Percentiles rank a stretch among this genome's conserved stretches.
phyloP scores from a whole-genome alignment of 768 basidiomycete genomes.

The Hemileccinum rubropunctum region DNA sequence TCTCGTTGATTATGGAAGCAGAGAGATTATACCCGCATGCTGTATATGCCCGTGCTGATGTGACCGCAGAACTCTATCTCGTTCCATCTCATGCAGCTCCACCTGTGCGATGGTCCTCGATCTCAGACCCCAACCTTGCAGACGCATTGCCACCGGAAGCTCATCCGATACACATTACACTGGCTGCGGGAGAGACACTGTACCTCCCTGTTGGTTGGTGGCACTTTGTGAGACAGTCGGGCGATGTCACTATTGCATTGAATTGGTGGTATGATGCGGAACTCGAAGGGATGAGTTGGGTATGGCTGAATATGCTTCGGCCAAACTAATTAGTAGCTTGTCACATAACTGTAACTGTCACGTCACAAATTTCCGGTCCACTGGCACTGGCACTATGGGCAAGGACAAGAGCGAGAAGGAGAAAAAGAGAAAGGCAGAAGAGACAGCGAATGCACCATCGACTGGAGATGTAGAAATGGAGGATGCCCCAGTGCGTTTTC shows the following conservation, averaged over 20 bases:
- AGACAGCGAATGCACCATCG: conserved; percentile 16
- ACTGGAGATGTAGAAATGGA: conserved; percentile 50
- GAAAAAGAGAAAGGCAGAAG: conserved; percentile 58
- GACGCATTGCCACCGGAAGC: conserved; percentile 48
- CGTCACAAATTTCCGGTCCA: conserved; percentile 10
- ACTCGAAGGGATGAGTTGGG: conserved; percentile 68
- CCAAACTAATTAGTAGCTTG: conserved; percentile 33
- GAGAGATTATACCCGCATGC: conserved; percentile 68
- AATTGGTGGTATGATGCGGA: conserved; percentile 94
- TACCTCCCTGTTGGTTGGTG: conserved; percentile 96
- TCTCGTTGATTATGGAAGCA: conserved; percentile 28
- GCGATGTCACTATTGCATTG: conserved; percentile 60
- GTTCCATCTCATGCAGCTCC: conserved; percentile 34
- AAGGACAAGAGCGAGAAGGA: conserved; percentile 78
- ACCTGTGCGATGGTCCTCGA: conserved; percentile 79
- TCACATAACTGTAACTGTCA: conserved; percentile 15
- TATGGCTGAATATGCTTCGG: conserved; percentile 61
- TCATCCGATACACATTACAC: conserved; percentile 62
- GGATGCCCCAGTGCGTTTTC: conserved; percentile 33
- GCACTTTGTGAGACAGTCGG: conserved; percentile 81
- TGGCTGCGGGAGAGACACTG: conserved; percentile 73
- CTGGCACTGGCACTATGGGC: conserved; percentile 45
- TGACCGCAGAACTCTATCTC: conserved; percentile 25
- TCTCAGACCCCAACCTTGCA: conserved; percentile 53
- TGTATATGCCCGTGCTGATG: conserved; percentile 45